A percentile compares a stretch with the other conserved stretches of the same genome.
phyloP scores from a whole-genome alignment of 345 rosid genomes.

The Eucalyptus guilfoylei region DNA sequence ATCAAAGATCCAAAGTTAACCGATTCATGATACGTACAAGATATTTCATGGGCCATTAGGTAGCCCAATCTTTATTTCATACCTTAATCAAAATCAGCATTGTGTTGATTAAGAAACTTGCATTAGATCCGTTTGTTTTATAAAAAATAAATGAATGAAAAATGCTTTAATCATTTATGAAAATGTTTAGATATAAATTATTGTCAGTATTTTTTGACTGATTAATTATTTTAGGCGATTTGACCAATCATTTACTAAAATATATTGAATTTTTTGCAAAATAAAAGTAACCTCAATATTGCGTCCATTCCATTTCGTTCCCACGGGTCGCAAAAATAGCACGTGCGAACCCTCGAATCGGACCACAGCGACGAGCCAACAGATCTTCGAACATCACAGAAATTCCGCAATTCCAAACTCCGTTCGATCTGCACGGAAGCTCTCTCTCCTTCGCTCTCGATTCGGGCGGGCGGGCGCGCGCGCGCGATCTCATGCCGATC shows the following conservation, averaged over 20 bases:
- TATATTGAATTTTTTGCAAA: too few species aligned
- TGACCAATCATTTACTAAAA: too few species aligned
- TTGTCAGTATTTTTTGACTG: too few species aligned
- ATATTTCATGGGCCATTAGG: not conserved
- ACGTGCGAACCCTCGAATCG: not conserved
- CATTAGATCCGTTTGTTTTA: not conserved
- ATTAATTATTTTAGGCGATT: not conserved
- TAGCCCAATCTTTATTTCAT: accelerated
- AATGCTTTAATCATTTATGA: accelerated
- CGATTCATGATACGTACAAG: accelerated
- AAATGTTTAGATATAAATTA: too few species aligned
- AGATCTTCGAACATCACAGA: not conserved
- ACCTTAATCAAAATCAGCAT: too few species aligned
- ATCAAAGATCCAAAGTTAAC: not conserved
- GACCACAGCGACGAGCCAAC: not conserved
- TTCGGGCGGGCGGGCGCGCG: not conserved
- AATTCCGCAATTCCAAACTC: not conserved
- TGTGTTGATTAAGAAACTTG: not conserved
- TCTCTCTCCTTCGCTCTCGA: not conserved
- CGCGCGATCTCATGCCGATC: not conserved
- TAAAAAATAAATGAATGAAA: too few species aligned
- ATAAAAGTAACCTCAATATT: too few species aligned
- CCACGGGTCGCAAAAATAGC: not conserved
- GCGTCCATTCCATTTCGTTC: not conserved
- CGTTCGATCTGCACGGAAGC: not conserved